A percentile compares a stretch with the other conserved stretches of the same genome.
Conservation (phyloP, 768 basidiomycete genomes). For the Hirschioporus abietinus region DNA sequence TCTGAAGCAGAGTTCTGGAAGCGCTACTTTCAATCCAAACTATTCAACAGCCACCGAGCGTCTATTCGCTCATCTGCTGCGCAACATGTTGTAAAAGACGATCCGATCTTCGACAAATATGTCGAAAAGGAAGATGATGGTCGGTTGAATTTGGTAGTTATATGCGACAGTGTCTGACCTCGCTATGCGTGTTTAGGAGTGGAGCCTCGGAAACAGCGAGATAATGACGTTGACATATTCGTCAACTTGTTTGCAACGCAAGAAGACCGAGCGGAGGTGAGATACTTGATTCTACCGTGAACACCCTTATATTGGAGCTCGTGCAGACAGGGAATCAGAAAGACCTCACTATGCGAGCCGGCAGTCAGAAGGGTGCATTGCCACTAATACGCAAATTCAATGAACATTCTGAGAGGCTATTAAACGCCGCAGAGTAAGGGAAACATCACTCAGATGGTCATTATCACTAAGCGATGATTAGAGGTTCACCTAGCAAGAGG, state of each 20-base stretch:
- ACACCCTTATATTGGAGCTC: constrained; percentile 8
- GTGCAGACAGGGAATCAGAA: constrained; percentile 79
- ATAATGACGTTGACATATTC: constrained; percentile 68
- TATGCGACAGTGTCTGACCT: constrained; percentile 10
- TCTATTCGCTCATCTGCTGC: constrained; percentile 83
- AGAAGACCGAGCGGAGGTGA: constrained; percentile 87
- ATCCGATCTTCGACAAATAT: constrained; percentile 93
- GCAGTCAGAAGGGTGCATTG: constrained; percentile 78
- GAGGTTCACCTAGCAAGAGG: constrained; percentile 49
- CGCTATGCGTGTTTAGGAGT: constrained; percentile 43
- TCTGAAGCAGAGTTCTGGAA: constrained; percentile 93
- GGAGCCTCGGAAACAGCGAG: constrained; percentile 67
- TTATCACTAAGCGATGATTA: constrained; percentile 5
- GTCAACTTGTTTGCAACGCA: constrained; percentile 83
- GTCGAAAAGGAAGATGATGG: constrained; percentile 95
- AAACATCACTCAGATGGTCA: constrained; percentile 5
- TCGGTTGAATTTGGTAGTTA: constrained; percentile 28
- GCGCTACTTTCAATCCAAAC: constrained; percentile 91
- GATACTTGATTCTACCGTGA: constrained; percentile 6
- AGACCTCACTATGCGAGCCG: constrained; percentile 95
- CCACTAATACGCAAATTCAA: constrained; percentile 97
- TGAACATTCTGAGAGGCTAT: constrained; percentile 87
- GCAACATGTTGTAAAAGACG: constrained; percentile 82
- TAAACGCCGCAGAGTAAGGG: constrained; percentile 74
- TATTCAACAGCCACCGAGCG: constrained; percentile 93